These are phyloP conservation scores for Acanthamoeba triangularis DNA, from an alignment of 208 protist species.

Conservation along the genomic window DNA sequence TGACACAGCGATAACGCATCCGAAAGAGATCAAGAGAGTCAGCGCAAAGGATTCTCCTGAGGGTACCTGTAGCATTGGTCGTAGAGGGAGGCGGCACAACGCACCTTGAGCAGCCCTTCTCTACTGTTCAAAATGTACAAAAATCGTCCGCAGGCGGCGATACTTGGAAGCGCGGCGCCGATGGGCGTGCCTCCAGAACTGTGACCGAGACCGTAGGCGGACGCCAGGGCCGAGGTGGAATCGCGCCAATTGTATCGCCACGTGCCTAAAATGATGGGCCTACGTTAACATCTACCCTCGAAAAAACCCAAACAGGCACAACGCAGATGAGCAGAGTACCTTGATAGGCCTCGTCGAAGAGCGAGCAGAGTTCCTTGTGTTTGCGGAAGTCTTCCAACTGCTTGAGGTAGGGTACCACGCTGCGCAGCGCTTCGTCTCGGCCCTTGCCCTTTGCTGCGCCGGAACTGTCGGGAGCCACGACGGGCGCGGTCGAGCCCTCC, in stretches of 20 bases:
- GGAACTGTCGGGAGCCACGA: not conserved
- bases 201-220: not conserved
- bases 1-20: not conserved
- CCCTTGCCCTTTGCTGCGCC: not conserved
- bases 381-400: constrained; percentile 50
- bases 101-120: not conserved
- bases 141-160: not conserved
- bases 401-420: constrained; percentile 45
- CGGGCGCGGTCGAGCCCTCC: not conserved
- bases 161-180: not conserved
- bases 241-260: constrained; percentile 59
- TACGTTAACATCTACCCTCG: no score
- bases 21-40: not conserved
- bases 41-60: not conserved
- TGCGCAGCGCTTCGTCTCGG: constrained; percentile 32
- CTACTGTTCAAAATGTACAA: constrained; percentile 40
- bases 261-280: not conserved
- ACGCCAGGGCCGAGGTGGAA: not conserved
- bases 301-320: no score
- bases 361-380: constrained; percentile 25
- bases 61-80: no score
- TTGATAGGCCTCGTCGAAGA: constrained; percentile 13
- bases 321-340: not conserved
- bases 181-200: not conserved
- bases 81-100: not conserved